A percentile compares a stretch with the other conserved stretches of the same genome.
These are phyloP conservation scores for Suhomyces choctaworum DNA, from an alignment of 1,139 yeast species.

Conservation along the genomic window DNA sequence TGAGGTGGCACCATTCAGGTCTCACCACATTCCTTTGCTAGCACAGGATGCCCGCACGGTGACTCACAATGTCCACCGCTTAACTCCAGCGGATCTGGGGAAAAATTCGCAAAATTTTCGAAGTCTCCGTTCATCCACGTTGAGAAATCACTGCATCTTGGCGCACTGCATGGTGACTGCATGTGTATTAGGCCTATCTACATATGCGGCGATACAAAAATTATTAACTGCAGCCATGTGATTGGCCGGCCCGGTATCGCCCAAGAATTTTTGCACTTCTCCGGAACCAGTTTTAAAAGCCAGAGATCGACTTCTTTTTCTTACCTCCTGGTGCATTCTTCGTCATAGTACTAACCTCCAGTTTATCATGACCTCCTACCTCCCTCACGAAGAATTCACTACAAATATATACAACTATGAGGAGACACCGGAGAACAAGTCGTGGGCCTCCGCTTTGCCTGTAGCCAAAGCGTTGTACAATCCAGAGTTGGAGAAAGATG, in stretches of 20 bases:
- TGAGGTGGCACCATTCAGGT: too few species aligned
- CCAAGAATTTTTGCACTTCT: conserved; percentile 2
- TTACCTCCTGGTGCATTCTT: background rate
- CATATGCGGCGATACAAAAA: background rate
- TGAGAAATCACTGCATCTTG: too few species aligned
- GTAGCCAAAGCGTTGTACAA: conserved; percentile 86
- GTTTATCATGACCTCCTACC: conserved; percentile 30
- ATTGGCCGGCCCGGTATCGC: conserved; percentile 7
- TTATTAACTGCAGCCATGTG: conserved; percentile 9
- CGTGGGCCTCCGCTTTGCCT: conserved; percentile 93
- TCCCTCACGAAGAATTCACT: conserved; percentile 42
- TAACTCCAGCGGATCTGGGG: too few species aligned
- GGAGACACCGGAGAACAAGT: conserved; percentile 73
- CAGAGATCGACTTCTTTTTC: background rate
- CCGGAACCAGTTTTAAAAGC: background rate
- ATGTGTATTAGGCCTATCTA: too few species aligned
- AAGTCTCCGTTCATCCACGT: too few species aligned
- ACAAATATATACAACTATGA: conserved; percentile 61
- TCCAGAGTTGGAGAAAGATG: conserved; percentile 93
- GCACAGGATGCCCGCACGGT: too few species aligned
- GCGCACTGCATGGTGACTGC: too few species aligned
- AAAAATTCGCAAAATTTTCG: too few species aligned
- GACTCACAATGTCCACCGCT: too few species aligned
- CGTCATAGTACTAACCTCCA: conserved; percentile 5
- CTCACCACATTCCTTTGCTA: too few species aligned